A percentile compares a stretch with the other conserved stretches of the same genome.
These are phyloP conservation scores for Ceratobasidium sp. DNA, from an alignment of 1,284 basidiomycete genomes.

Conservation along the genomic window DNA sequence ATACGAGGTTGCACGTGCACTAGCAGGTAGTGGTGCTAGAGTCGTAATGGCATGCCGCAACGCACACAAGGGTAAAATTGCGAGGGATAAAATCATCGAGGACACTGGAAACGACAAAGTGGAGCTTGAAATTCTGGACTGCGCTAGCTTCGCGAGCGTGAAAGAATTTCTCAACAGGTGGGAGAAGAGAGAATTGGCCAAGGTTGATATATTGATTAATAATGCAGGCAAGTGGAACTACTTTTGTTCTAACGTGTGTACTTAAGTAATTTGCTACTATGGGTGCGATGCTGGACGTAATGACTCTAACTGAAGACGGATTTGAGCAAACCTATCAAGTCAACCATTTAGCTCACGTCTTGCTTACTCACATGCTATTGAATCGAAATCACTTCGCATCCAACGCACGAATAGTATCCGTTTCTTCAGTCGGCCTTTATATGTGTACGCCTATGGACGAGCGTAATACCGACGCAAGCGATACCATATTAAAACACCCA, in stretches of 20 bases:
- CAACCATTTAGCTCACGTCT: constrained; percentile 41
- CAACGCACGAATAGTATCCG: constrained; percentile 35
- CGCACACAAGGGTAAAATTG: constrained; percentile 22
- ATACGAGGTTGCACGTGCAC: constrained; percentile 33
- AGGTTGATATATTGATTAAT: constrained; percentile 23
- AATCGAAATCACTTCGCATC: constrained; percentile 29
- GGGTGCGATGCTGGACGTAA: constrained; percentile 10
- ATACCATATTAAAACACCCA: constrained; percentile 9
- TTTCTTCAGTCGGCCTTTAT: constrained; percentile 40
- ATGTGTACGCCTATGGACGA: constrained; percentile 24
- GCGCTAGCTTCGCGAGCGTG: constrained; percentile 12
- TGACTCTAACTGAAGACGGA: constrained; percentile 30
- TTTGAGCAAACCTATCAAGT: constrained; percentile 40
- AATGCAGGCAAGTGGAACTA: constrained; percentile 18
- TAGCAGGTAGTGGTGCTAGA: constrained; percentile 43
- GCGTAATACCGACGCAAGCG: constrained; percentile 12
- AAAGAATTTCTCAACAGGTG: constrained; percentile 13
- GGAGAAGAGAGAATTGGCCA: neutral
- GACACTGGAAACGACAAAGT: constrained; percentile 7
- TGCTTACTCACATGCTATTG: constrained; percentile 38
- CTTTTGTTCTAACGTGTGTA: neutral
- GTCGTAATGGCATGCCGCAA: constrained; percentile 44
- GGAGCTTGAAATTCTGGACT: constrained; percentile 16
- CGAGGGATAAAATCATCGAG: constrained; percentile 11
- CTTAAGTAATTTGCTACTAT: neutral